Evolutionary conservation across 176 grass and related monocot genomes (phyloP), one percentile per base, ranked within the genome.

Genomic region (Cymbopogon citratus): DNA sequence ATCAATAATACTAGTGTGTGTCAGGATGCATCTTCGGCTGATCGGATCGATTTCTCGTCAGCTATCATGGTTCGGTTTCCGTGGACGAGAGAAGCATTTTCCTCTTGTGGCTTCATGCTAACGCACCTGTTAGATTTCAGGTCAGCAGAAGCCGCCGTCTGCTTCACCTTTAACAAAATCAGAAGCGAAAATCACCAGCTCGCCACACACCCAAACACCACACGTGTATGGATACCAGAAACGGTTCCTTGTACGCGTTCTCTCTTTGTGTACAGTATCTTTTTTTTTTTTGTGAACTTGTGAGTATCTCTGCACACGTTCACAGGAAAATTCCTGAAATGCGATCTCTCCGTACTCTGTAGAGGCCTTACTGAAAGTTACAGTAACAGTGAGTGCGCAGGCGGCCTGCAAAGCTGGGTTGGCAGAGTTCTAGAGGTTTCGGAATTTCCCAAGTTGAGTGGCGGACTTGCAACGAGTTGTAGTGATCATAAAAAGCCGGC

Each of bases 371-470:
- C 57, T 35, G 6, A 43, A 26, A 80, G 11, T 36, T 29, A 28
- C 28, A 39, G 11, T 40, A 33, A 33, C 31, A 45, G 46, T 18
- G 19, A 43, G 73, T 18, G 33, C 25, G 43, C 45, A 35, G 66
- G 15, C 66, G 40, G 57, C 15, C 43, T 56, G 9, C 59, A 51
- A 45, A 59, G 46, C 27, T 59, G 61, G 62, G 62, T 24, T 66
- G 46, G 14, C 18, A 36, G 36, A 35, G 66, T 23, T 74, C 75
- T 67, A 26, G 38, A 61, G 16, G 49, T 10, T 52, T 76, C 15
- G 63, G 71, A 52, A n/a, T 81, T 85, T 81, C 40, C 71, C 44
- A 52, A 40, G 84, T 66, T 43, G 59, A 66, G 69, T 56, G 77
- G 87, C 77, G n/a, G 41, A 64, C 69, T 61, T 44, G 33, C 33